These are phyloP conservation scores for Aspergillus homomorphus DNA, from an alignment of 495 filamentous ascomycete genomes.

Conservation along the genomic window DNA sequence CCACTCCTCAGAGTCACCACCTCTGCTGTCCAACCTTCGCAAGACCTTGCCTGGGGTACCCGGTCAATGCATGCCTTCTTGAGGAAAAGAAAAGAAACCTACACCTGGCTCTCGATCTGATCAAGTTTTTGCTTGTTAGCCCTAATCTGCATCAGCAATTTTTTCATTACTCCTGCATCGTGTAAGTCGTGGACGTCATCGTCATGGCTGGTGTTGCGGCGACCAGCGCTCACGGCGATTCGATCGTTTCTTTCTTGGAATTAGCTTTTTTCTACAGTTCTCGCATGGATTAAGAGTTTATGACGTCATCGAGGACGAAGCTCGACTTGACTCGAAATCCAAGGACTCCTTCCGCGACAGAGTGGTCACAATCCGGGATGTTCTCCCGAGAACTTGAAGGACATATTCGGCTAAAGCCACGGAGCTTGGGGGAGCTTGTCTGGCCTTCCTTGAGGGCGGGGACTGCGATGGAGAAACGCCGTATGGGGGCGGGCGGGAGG, in stretches of 20 bases:
- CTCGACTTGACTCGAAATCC: too few relatives aligned
- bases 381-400: too few relatives aligned
- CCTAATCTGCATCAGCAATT: not conserved
- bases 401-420: conserved; percentile 43
- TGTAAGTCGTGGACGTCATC: not conserved
- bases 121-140: conserved; percentile 52
- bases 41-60: conserved; percentile 1
- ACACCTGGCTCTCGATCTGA: conserved; percentile 79
- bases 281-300: too few relatives aligned
- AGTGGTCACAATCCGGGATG: too few relatives aligned
- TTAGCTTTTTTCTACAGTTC: too few relatives aligned
- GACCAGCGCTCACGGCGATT: too few relatives aligned
- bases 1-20: too few relatives aligned
- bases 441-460: conserved; percentile 60
- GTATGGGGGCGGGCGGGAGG: not conserved
- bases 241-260: too few relatives aligned
- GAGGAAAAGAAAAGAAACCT: too few relatives aligned
- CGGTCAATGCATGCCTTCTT: not conserved
- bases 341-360: not conserved
- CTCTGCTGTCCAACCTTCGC: not conserved
- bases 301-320: conserved; percentile 23
- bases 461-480: conserved; percentile 54
- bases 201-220: not conserved
- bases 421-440: conserved; percentile 52
- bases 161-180: too few relatives aligned